phyloP scores from a whole-genome alignment of 306 rosid species.

The Prunus padus region DNA sequence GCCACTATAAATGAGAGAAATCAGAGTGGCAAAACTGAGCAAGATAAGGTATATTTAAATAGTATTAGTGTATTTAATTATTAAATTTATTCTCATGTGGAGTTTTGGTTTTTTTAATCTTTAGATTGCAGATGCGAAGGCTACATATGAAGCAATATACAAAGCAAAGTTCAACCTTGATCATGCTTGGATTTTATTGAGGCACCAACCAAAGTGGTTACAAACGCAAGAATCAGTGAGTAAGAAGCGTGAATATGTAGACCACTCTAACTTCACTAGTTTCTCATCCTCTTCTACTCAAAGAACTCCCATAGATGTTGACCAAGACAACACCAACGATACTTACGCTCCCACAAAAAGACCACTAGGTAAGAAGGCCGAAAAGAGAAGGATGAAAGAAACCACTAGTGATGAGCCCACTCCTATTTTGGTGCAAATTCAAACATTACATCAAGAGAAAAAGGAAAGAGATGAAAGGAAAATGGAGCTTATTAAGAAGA shows the following conservation, averaged over 20 bases:
- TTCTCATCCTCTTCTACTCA: too few relatives aligned
- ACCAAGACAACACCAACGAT: too few relatives aligned
- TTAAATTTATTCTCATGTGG: not conserved
- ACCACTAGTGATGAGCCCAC: not conserved
- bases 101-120: not conserved
- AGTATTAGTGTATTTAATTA: not conserved
- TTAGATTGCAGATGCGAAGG: not conserved
- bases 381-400: not conserved
- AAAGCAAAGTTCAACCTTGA: not conserved
- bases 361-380: too few relatives aligned
- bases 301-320: too few relatives aligned
- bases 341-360: too few relatives aligned
- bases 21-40: not conserved
- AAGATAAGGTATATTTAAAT: not conserved
- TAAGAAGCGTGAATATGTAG: too few relatives aligned
- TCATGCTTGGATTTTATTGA: not conserved
- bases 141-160: not conserved
- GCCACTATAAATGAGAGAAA: not conserved
- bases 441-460: not conserved
- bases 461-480: not conserved
- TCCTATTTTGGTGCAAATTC: not conserved
- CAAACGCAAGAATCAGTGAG: not conserved
- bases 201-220: slow-evolving; percentile 3
- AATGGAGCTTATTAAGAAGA: not conserved
- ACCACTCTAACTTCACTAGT: too few relatives aligned